These are phyloP conservation scores for Astrothelium subdiscretum DNA, from an alignment of 495 filamentous ascomycete species.

Conservation along the genomic window DNA sequence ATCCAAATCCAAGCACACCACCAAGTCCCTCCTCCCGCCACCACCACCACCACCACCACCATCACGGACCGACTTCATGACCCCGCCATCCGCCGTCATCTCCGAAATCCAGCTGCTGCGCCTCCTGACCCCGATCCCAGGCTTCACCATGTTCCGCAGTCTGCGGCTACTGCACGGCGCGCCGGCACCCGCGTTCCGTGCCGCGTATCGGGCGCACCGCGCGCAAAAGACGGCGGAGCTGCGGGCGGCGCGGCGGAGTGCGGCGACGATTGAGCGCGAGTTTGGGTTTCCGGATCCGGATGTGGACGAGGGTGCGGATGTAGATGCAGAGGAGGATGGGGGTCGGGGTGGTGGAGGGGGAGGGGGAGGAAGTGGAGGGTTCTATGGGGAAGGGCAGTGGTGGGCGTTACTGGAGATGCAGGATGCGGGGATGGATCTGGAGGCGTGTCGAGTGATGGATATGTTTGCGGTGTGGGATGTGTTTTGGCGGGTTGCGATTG, in stretches of 20 bases:
- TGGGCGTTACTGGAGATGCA: slow-evolving; percentile 82
- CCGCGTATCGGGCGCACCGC: slow-evolving; percentile 53
- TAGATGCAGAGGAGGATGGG: slow-evolving; percentile 83
- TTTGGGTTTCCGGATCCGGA: slow-evolving; percentile 54
- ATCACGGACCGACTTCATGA: slow-evolving; percentile 24
- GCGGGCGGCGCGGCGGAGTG: slow-evolving; percentile 15
- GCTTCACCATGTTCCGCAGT: slow-evolving; percentile 85
- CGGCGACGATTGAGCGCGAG: slow-evolving; percentile 45
- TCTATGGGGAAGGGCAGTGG: slow-evolving; percentile 52
- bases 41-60: slow-evolving; percentile 24
- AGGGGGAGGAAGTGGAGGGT: slow-evolving; percentile 9
- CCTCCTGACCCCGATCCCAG: slow-evolving; percentile 63
- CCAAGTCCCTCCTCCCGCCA: too few species aligned
- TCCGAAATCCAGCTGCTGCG: slow-evolving; percentile 66
- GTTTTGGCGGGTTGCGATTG: slow-evolving; percentile 68
- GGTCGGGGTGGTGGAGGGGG: slow-evolving; percentile 10
- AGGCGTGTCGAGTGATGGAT: slow-evolving; percentile 38
- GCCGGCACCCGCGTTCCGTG: slow-evolving; percentile 48
- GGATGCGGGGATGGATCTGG: slow-evolving; percentile 70
- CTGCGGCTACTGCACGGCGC: slow-evolving; percentile 61
- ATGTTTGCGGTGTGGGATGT: slow-evolving; percentile 58
- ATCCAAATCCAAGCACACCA: neutral
- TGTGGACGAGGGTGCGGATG: slow-evolving; percentile 61
- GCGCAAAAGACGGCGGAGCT: slow-evolving; percentile 29
- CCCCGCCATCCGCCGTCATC: slow-evolving; percentile 42